Evolutionary conservation across 305 asterid genomes (phyloP), one percentile per base, ranked within the genome.

Genomic region (Plantago coronopus): DNA sequence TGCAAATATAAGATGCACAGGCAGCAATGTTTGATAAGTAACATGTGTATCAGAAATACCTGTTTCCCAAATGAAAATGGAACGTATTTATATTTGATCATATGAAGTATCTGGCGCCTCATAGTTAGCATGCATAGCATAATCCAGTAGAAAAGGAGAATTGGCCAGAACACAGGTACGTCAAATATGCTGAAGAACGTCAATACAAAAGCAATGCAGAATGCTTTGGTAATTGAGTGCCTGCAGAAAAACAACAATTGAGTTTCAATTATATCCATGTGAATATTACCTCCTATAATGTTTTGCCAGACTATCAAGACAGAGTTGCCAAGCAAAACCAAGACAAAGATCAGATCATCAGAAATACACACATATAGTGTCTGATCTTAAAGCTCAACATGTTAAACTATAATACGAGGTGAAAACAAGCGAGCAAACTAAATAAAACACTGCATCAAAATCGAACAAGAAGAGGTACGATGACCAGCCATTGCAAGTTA

Each of bases 91-190:
- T 83, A 81, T 69, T 74, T 85, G 74, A 85, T 75, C 95, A 83
- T 79, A 65, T 77, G 95, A 67, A 60, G 65, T 68, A 81, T 79
- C 65, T 85, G 94, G 57, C 64, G 75, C 79, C 83, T 82, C 73
- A 86, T 72, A 55, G 79, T 76, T 27, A 84, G 65, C 17, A 48
- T 62, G 79, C 81, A 86, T 61, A 86, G 65, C 63, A 82, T 59
- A 23, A 86, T 44, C 93, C 93, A 83, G 70, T 83, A 83, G 78
- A 81, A 76, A 48, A 86, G 87, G 61, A 87, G 88, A 63, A 80
- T 82, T 8, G 90, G 90, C 95, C 95, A 87, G 66, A 78, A 82
- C 13, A 84, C 88, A 18, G 94, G 95, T 62, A 87, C 88, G 40
- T 87, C 87, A 49, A 84, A 75, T 31, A 72, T 25, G 40, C 76